Base-by-base conservation (phyloP, 257 asterid species). In the Primulina tabacum region DNA sequence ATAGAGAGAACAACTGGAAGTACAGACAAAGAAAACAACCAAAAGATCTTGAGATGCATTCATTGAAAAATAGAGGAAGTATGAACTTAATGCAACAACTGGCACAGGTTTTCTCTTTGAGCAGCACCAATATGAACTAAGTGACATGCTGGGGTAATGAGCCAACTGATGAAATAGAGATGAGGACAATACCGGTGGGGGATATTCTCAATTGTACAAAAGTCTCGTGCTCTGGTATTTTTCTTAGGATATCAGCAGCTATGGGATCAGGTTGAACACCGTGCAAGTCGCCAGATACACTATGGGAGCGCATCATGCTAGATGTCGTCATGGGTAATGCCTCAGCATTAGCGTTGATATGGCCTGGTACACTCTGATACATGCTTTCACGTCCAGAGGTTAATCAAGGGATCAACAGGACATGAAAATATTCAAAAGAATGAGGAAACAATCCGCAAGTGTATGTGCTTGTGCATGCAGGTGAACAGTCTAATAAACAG, bases 251-350 rank as follows among this genome's bases (percentile, higher is more conserved):
- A 82, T 89, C 95, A 67, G 98, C 96, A 73, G 98, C 95, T 34
- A 92, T 90, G 60, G 96, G 98, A 74, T 92, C 95, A 69, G 98
- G 94, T 81, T 85, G 96, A 73, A 89, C 94, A 60, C 96, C 87
- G 50, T 92, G 98, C 77, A 92, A 83, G 80, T 92, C 98, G 73
- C 94, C 95, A 26, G 98, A 87, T 71, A 83, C 90, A 77, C 98
- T 89, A 64, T 87, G 98, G 30, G 98, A 82, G 59, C 92, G 88
- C 60, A 92, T 87, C 94, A 89, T 87, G 82, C 86, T 92, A 72
- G 97, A 34, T 47, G 94, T 65, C 70, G 88, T 69, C 74, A 79
- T 40, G 21, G 90, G 73, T 66, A 84, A 67, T 77, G 77, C 83
- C 72, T 89, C 95, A 32, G 90, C 94, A 10, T 75, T 81, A 59